phyloP scores from a whole-genome alignment of 1,284 basidiomycete genomes.

The Pseudozyma thailandica region DNA sequence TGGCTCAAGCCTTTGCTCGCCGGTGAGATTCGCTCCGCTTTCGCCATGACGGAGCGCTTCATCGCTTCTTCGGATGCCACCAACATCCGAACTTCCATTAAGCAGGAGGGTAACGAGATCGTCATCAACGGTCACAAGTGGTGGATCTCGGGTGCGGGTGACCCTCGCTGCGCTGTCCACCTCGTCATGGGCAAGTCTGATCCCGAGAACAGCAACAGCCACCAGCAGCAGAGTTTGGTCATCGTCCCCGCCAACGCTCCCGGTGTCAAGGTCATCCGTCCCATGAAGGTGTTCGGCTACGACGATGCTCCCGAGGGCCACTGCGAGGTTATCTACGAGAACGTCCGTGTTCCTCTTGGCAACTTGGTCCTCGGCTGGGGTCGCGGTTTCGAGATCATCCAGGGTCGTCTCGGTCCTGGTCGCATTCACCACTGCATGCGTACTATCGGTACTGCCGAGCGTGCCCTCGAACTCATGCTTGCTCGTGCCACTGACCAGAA shows the following conservation, averaged over 20 bases:
- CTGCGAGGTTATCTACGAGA: constrained; percentile 92
- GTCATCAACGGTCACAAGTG: constrained; percentile 98
- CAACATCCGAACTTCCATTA: constrained; percentile 90
- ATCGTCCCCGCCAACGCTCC: constrained; percentile 87
- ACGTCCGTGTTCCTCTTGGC: constrained; percentile 84
- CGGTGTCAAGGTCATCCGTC: constrained; percentile 87
- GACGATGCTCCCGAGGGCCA: constrained; percentile 76
- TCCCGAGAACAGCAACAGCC: constrained; percentile 76
- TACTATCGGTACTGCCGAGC: constrained; percentile 86
- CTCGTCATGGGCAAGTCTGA: constrained; percentile 93
- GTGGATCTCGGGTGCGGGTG: constrained; percentile 98
- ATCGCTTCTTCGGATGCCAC: constrained; percentile 93
- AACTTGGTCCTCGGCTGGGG: constrained; percentile 94
- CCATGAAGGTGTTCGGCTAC: constrained; percentile 79
- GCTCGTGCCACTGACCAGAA: constrained; percentile 88
- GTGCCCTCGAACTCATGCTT: constrained; percentile 87
- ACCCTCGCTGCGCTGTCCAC: constrained; percentile 87
- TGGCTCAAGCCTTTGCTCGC: constrained; percentile 89
- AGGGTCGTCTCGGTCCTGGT: constrained; percentile 95
- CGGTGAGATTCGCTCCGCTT: constrained; percentile 87
- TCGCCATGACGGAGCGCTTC: constrained; percentile 64
- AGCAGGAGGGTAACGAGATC: constrained; percentile 85
- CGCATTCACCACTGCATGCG: constrained; percentile 96
- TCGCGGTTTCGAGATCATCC: constrained; percentile 94
- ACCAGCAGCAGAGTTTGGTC: constrained; percentile 91